Evolutionary conservation across 1,284 basidiomycete genomes (phyloP).

Genomic region (Rhodotorula sp.): DNA sequence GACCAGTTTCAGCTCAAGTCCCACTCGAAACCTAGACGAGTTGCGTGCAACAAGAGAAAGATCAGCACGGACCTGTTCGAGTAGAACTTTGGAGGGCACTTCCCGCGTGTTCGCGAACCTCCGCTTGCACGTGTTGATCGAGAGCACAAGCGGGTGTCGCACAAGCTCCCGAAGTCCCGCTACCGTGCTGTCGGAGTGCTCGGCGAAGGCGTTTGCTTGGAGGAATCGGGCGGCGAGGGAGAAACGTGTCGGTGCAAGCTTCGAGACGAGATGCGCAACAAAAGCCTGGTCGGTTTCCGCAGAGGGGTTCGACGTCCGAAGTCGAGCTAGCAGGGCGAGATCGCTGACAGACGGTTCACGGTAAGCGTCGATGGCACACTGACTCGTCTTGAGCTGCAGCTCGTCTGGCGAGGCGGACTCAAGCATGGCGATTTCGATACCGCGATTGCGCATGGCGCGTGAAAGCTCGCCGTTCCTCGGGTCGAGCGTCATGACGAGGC

Average conservation of each 20-base stretch:
- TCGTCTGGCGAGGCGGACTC: background rate
- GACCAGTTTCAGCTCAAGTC: constrained; percentile 13
- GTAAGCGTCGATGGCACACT: constrained; percentile 13
- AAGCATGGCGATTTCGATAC: constrained; percentile 70
- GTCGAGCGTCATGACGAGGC: constrained; percentile 92
- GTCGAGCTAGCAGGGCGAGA: constrained; percentile 4
- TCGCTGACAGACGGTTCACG: constrained; percentile 20
- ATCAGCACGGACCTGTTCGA: constrained; percentile 33
- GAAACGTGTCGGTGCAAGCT: constrained; percentile 12
- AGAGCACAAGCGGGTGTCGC: constrained; percentile 19
- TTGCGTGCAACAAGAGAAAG: background rate
- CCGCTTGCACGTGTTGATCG: constrained; percentile 7
- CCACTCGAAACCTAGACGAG: constrained; percentile 1
- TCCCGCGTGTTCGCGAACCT: constrained; percentile 12
- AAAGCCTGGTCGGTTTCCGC: background rate
- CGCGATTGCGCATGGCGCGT: constrained; percentile 96
- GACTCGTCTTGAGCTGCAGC: background rate
- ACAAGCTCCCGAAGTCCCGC: constrained; percentile 17
- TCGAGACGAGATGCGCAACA: constrained; percentile 15
- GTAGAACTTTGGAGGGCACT: constrained; percentile 28
- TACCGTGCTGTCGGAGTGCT: background rate
- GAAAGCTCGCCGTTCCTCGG: constrained; percentile 90
- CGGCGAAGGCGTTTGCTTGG: constrained; percentile 13
- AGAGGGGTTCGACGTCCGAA: background rate
- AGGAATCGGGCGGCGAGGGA: constrained; percentile 28